These are phyloP conservation scores for Neonectria faginata DNA, from an alignment of 2,329 filamentous ascomycete genomes.

Conservation along the genomic window DNA sequence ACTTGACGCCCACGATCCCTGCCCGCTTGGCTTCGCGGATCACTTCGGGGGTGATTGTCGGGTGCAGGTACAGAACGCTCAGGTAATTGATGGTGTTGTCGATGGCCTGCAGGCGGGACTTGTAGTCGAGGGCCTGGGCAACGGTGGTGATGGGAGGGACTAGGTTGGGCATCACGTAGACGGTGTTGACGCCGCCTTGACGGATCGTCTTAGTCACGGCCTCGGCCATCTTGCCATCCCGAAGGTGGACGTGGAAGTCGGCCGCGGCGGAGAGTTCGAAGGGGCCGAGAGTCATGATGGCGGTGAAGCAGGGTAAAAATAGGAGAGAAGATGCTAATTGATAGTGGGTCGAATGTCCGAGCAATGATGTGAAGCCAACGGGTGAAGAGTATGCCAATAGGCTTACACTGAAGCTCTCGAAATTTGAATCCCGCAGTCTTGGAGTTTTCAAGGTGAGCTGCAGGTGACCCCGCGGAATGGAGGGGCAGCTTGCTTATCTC, in stretches of 20 bases:
- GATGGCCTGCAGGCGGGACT: slow-evolving; percentile 68
- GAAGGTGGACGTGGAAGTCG: slow-evolving; percentile 78
- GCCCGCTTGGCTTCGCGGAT: slow-evolving; percentile 79
- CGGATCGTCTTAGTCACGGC: slow-evolving; percentile 63
- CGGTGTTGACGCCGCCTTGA: slow-evolving; percentile 74
- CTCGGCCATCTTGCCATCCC: slow-evolving; percentile 74
- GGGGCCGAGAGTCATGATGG: slow-evolving; percentile 8
- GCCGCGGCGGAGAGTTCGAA: slow-evolving; percentile 71
- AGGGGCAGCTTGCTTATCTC: slow-evolving; percentile 33
- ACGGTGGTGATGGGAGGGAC: slow-evolving; percentile 38
- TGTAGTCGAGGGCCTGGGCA: slow-evolving; percentile 72
- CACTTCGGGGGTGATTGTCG: slow-evolving; percentile 72
- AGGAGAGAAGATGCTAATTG: background rate
- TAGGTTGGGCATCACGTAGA: slow-evolving; percentile 57
- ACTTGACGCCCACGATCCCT: slow-evolving; percentile 79
- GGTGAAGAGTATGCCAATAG: background rate
- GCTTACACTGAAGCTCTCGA: slow-evolving; percentile 3
- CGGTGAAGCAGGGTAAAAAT: background rate
- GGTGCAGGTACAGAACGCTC: slow-evolving; percentile 78
- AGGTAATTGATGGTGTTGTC: slow-evolving; percentile 74
- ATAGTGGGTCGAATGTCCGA: background rate
- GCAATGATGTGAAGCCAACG: background rate
- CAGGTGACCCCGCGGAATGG: slow-evolving; percentile 32
- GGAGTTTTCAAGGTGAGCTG: slow-evolving; percentile 18
- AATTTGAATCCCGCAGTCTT: slow-evolving; percentile 4